Evolutionary conservation across 2,329 filamentous ascomycete genomes (phyloP).

Genomic region (Pseudogymnoascus sp.): DNA sequence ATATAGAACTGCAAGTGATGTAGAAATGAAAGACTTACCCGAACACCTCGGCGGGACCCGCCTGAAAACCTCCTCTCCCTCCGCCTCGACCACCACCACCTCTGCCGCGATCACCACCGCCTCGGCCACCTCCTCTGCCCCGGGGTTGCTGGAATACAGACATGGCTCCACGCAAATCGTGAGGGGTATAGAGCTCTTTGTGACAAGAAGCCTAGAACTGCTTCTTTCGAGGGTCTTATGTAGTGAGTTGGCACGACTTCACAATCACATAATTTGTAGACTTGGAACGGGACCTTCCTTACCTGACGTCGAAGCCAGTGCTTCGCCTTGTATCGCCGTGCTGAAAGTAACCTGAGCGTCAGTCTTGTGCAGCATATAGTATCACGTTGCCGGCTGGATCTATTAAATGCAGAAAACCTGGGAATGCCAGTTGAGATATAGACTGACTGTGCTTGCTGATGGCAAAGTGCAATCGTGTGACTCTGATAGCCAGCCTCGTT

Average conservation of each 20-base stretch:
- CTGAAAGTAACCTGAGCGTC: neutral
- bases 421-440: neutral
- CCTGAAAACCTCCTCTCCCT: neutral
- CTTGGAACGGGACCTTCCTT: neutral
- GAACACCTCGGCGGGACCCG: neutral
- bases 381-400: neutral
- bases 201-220: neutral
- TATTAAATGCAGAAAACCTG: neutral
- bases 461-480: neutral
- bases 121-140: conserved; percentile 9
- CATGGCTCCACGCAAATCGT: neutral
- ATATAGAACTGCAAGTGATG: neutral
- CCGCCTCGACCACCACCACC: conserved; percentile 10
- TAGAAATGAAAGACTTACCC: conserved; percentile 12
- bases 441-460: neutral
- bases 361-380: neutral
- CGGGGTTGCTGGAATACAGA: neutral
- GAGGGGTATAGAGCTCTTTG: neutral
- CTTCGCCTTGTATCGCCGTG: neutral
- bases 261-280: neutral
- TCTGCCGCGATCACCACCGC: conserved; percentile 9
- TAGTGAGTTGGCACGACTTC: neutral
- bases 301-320: neutral
- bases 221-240: neutral
- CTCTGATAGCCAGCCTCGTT: neutral